Evolutionary conservation across 2,329 filamentous ascomycete species (phyloP), one percentile per base, ranked within the genome.

Genomic region (Daldinia sp.): DNA sequence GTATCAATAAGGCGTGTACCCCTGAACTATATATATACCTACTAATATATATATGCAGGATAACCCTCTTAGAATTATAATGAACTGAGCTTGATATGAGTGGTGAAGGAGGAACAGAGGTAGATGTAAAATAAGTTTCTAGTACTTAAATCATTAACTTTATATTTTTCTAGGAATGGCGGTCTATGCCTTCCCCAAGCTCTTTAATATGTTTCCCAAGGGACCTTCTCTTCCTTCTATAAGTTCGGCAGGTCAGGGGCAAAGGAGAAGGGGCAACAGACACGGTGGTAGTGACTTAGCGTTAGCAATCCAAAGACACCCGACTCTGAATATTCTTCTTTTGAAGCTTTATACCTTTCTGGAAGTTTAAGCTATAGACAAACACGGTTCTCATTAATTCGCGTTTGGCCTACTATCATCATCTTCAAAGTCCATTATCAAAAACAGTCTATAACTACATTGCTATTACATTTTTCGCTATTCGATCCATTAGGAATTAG

Each of bases 361-460:
- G 7, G 46, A 51, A 18, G 18, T 18, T 2, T 18, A 15, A 51
- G 6, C 53, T 39, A 56, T 46, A 13, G 28, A 57, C 30, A 37
- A 41, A 12, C 33, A 56, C 20, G 15, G 30, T 18, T 50, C 60
- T 23, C 53, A 44, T 53, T 20, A 20, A 42, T 60, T 28, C 58
- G 33, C 37, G 54, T 53, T 46, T 56, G 42, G 30, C 51, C 6
- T 53, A 62, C 46, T 20, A 51, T 64, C 35, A 37, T 64, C 23
- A 55, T 26, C 44, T 46, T 50, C 58, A 28, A 13, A 50, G 5
- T 59, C 9, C 64, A 55, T 69, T 61, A 60, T 54, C 18, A 26
- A 54, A 48, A 48, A 37, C 23, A 26, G 20, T 62, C 39, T 48
- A 64, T 58, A 51, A 13, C 50, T 50, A 33, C 42, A 55, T 62